Percentiles rank a stretch among this genome's conserved stretches.
Evolutionary conservation across 257 asterid species (phyloP).

Genomic region (Eucommia ulmoides): DNA sequence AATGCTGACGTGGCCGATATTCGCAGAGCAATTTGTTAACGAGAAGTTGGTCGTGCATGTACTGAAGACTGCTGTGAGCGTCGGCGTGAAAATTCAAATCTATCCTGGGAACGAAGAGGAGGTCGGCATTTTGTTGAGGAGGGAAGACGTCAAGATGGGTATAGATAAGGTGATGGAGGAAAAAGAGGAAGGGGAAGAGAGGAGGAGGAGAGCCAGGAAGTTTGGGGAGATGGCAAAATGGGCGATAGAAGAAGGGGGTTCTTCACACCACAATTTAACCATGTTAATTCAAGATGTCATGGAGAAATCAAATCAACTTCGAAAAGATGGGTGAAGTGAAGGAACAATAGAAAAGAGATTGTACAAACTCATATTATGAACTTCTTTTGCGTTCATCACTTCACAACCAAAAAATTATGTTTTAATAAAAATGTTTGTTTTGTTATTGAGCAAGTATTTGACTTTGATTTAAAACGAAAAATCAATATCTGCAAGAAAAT

Average conservation of each 20-base stretch:
- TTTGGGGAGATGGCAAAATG: conserved; percentile 16
- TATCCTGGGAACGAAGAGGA: conserved; percentile 12
- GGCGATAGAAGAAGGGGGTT: conserved; percentile 19
- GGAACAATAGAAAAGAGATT: too few species aligned
- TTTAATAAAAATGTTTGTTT: too few species aligned
- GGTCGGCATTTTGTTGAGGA: conserved; percentile 4
- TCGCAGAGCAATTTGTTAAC: conserved; percentile 21
- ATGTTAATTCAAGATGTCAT: conserved; percentile 15
- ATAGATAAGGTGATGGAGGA: conserved; percentile 21
- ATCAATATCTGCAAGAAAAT: too few species aligned
- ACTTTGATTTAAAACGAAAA: too few species aligned
- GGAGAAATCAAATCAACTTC: too few species aligned
- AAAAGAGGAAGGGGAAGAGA: conserved; percentile 15
- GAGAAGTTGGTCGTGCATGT: conserved; percentile 17
- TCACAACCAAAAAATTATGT: too few species aligned
- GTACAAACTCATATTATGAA: too few species aligned
- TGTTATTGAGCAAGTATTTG: too few species aligned
- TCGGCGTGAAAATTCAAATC: conserved; percentile 9
- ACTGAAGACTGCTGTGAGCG: conserved; percentile 12
- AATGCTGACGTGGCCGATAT: conserved; percentile 20
- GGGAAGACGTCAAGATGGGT: conserved; percentile 6
- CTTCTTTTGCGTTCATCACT: too few species aligned
- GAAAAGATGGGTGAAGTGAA: too few species aligned
- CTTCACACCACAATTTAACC: conserved; percentile 13
- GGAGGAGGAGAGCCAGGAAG: conserved; percentile 16